phyloP scores from a whole-genome alignment of 1,139 yeast species.

The Meyerozyma sp. region DNA sequence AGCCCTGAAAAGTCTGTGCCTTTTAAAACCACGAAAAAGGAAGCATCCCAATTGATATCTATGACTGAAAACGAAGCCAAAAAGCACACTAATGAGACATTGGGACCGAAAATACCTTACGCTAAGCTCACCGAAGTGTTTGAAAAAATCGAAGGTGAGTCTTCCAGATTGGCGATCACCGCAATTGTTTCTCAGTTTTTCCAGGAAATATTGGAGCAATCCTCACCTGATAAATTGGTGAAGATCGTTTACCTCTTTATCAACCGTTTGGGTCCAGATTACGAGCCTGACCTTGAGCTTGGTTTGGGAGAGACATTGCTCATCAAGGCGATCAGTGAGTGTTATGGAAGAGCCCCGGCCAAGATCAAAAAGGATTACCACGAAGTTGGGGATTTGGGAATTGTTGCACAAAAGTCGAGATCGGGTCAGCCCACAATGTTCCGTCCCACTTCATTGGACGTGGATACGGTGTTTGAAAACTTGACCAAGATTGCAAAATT shows the following conservation, averaged over 20 bases:
- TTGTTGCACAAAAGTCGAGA: slow-evolving; percentile 80
- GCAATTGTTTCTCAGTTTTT: slow-evolving; percentile 71
- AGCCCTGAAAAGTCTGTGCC: slow-evolving; percentile 2
- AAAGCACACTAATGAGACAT: slow-evolving; percentile 12
- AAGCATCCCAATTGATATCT: slow-evolving; percentile 21
- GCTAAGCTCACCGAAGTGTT: slow-evolving; percentile 62
- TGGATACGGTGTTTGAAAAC: slow-evolving; percentile 66
- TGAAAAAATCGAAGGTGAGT: slow-evolving; percentile 69
- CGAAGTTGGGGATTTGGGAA: slow-evolving; percentile 84
- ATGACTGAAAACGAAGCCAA: slow-evolving; percentile 16
- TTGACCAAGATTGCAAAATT: slow-evolving; percentile 72
- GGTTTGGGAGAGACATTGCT: slow-evolving; percentile 89
- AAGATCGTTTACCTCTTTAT: slow-evolving; percentile 78
- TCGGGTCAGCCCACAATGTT: slow-evolving; percentile 90
- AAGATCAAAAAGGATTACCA: slow-evolving; percentile 73
- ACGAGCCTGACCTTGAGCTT: slow-evolving; percentile 80
- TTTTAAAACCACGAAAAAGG: slow-evolving; percentile 6
- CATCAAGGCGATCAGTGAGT: slow-evolving; percentile 82
- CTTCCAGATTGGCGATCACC: slow-evolving; percentile 78
- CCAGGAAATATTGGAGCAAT: slow-evolving; percentile 50
- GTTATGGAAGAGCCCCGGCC: slow-evolving; percentile 74
- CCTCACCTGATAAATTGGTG: slow-evolving; percentile 54
- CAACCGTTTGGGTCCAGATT: slow-evolving; percentile 90
- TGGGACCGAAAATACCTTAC: slow-evolving; percentile 46
- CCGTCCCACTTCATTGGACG: slow-evolving; percentile 76